Base-by-base conservation (phyloP, 2,329 filamentous ascomycete species). In the Claviceps sp. region DNA sequence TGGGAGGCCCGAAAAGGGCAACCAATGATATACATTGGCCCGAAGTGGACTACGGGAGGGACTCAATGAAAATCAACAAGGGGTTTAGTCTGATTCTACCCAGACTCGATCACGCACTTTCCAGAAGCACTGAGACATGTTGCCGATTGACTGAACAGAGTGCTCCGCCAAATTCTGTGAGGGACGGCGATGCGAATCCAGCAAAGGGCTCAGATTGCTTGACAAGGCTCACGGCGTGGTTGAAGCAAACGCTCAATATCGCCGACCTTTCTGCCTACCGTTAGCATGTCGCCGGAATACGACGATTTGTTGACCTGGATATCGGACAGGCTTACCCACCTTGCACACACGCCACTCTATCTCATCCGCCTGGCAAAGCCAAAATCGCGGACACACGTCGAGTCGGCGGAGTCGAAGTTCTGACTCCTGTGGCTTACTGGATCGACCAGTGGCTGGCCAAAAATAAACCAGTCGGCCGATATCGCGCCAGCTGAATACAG, bases 391-490 rank as follows among this genome's bases (percentile, higher is more conserved):
- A 37, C 13, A 20, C 9, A 20, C 2, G 2, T 3, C 11, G 24
- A n/a, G 24, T 3, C 34, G 45, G 45, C 26, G 24, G 4, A 18
- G 45, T n/a, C 4, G 45, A 18, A 47, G 26, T 37, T 30, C 14
- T 49, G 30, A 34, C 30, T 34, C 9, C 30, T 43, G 36, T 51
- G 30, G 53, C 51, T 42, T 45, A 42, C 49, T 54, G 47, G 43
- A 51, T 47, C 51, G 52, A 50, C 55, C 55, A 54, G 42, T 56
- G 54, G 52, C 49, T 52, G 54, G 30, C 9, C 30, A 9, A 34
- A 48, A 45, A 50, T 49, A 52, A 51, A 54, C 54, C 53, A 57
- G 56, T 52, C 48, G 50, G 47, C 52, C 52, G 57, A 55, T 46
- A 57, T 44, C 40, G 37, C 48, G 47, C 30, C 43, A 49, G 48